Evolutionary conservation across 768 basidiomycete genomes (phyloP).

Genomic region (Kwoniella dendrophila): DNA sequence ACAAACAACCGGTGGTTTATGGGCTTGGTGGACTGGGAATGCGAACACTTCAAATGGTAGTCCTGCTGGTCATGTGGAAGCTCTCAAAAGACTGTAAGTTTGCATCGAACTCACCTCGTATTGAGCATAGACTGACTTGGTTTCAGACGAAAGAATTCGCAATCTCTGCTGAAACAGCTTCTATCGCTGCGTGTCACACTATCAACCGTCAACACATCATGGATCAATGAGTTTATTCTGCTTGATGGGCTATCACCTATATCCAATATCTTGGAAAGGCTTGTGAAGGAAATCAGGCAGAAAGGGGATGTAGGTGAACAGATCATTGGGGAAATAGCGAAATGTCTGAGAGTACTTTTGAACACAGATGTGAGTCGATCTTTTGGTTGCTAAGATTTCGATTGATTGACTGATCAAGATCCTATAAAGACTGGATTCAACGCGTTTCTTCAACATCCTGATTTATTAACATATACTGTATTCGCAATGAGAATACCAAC

Average conservation of each 20-base stretch:
- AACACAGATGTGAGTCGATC: slow-evolving; percentile 73
- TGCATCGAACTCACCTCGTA: neutral
- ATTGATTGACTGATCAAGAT: slow-evolving; percentile 1
- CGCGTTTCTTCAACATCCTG: slow-evolving; percentile 66
- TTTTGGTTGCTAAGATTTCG: neutral
- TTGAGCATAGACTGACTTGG: slow-evolving; percentile 1
- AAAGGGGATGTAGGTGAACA: slow-evolving; percentile 66
- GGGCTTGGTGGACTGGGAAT: slow-evolving; percentile 79
- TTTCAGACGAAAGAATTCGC: slow-evolving; percentile 60
- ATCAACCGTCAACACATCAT: slow-evolving; percentile 75
- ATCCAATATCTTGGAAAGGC: slow-evolving; percentile 57
- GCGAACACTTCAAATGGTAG: slow-evolving; percentile 59
- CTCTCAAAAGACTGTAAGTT: slow-evolving; percentile 26
- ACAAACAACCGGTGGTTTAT: slow-evolving; percentile 69
- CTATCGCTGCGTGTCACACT: slow-evolving; percentile 81
- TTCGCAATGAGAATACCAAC: slow-evolving; percentile 71
- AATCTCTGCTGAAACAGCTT: slow-evolving; percentile 73
- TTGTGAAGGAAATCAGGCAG: slow-evolving; percentile 58
- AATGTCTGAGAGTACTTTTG: slow-evolving; percentile 76
- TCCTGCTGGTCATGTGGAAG: slow-evolving; percentile 31
- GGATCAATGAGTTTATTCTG: slow-evolving; percentile 77
- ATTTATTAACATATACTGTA: slow-evolving; percentile 70
- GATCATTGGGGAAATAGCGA: slow-evolving; percentile 72
- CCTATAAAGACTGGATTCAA: slow-evolving; percentile 80
- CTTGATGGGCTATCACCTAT: slow-evolving; percentile 69